A percentile compares a stretch with the other conserved stretches of the same genome.
These are phyloP conservation scores for Populus hybrid DNA, from an alignment of 441 rosid species.

Conservation along the genomic window DNA sequence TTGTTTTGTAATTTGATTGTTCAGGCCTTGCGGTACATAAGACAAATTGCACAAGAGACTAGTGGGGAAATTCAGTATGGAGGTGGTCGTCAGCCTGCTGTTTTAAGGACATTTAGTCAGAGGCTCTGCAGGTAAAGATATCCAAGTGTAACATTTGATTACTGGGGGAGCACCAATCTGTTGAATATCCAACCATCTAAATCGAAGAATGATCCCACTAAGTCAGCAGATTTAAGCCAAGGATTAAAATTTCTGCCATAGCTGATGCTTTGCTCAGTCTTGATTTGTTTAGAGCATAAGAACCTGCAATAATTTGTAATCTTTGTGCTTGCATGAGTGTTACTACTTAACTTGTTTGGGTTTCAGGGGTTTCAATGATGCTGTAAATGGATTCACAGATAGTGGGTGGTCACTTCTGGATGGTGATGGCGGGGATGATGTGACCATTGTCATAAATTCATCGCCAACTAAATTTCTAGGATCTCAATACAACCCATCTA, in stretches of 20 bases:
- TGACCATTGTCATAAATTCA: slow-evolving; percentile 64
- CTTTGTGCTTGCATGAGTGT: not conserved
- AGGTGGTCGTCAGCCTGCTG: slow-evolving; percentile 92
- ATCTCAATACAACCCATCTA: slow-evolving; percentile 56
- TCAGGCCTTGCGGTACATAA: slow-evolving; percentile 75
- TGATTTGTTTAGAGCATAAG: not conserved
- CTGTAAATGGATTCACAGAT: slow-evolving; percentile 83
- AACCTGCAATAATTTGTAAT: not conserved
- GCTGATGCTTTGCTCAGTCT: not conserved
- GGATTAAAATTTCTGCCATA: not conserved
- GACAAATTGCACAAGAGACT: slow-evolving; percentile 92
- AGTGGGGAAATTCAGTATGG: slow-evolving; percentile 86
- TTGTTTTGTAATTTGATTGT: not conserved
- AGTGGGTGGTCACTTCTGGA: slow-evolving; percentile 86
- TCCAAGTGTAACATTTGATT: not conserved
- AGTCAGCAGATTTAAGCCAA: not conserved
- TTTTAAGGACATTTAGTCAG: slow-evolving; percentile 89
- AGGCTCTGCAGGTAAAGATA: slow-evolving; percentile 71
- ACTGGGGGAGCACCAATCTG: not conserved
- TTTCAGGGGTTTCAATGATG: slow-evolving; percentile 93
- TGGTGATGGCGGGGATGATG: slow-evolving; percentile 81
- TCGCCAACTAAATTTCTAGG: slow-evolving; percentile 70
- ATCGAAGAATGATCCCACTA: not conserved
- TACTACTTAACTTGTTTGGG: slow-evolving; percentile 1
- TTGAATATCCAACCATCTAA: not conserved